Percentiles rank a stretch among this genome's conserved stretches.
Conservation (phyloP, 2,329 filamentous ascomycete genomes). For the Curvularia sp. region DNA sequence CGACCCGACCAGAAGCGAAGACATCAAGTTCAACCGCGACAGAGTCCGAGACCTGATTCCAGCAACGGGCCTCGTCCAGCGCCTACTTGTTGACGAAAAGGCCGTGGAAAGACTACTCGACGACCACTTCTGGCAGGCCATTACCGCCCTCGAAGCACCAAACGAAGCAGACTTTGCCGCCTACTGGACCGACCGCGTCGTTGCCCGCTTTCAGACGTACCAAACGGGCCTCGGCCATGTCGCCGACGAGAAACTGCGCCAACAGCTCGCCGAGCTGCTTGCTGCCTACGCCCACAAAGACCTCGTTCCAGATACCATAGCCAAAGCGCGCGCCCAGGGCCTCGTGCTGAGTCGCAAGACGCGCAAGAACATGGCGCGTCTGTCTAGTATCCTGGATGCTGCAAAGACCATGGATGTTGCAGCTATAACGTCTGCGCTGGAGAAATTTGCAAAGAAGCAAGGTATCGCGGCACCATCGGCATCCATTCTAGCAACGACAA, state of each 20-base stretch:
- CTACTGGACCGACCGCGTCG: conserved; percentile 46
- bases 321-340: conserved; percentile 42
- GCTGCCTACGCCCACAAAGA: conserved; percentile 42
- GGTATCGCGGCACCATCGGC: conserved; percentile 21
- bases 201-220: conserved; percentile 37
- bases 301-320: conserved; percentile 42
- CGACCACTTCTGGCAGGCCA: conserved; percentile 33
- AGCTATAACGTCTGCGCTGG: conserved; percentile 26
- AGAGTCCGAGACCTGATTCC: conserved; percentile 24
- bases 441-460: conserved; percentile 49
- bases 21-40: conserved; percentile 35
- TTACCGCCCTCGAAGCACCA: conserved; percentile 37
- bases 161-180: conserved; percentile 41
- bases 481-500: conserved; percentile 24
- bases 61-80: conserved; percentile 15
- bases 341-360: conserved; percentile 43
- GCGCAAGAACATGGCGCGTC: conserved; percentile 40
- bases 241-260: conserved; percentile 41
- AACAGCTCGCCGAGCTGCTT: conserved; percentile 47
- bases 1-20: conserved; percentile 16
- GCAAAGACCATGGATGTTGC: conserved; percentile 19
- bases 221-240: conserved; percentile 32
- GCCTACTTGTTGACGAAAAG: conserved; percentile 30
- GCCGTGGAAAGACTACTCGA: conserved; percentile 30
- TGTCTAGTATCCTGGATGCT: conserved; percentile 35